These are phyloP conservation scores for Chlorokybus atmophyticus DNA, from an alignment of 139 green algal species.

Conservation along the genomic window DNA sequence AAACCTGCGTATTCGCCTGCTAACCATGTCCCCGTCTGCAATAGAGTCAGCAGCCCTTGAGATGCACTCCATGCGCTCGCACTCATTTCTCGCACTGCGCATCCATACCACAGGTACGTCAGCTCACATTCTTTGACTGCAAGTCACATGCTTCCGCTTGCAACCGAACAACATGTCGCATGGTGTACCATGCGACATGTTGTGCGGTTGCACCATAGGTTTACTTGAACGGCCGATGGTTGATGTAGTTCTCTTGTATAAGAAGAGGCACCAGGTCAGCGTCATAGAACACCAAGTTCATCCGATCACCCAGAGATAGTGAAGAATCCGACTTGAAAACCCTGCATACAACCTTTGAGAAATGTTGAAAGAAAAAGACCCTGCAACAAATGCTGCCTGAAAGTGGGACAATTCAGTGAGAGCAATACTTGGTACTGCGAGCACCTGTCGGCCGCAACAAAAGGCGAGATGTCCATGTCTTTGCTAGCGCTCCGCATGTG, in stretches of 20 bases:
- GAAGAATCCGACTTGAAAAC: no score
- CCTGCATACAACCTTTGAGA: no score
- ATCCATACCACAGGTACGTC: no score
- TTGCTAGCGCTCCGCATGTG: slow-evolving; percentile 22
- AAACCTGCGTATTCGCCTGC: slow-evolving; percentile 41
- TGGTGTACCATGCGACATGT: no score
- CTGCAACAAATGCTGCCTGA: no score
- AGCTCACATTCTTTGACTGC: no score
- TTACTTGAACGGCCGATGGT: slow-evolving; percentile 52
- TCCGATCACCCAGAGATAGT: slow-evolving; percentile 37
- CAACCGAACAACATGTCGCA: no score
- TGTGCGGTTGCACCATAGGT: no score
- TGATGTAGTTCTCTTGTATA: slow-evolving; percentile 93
- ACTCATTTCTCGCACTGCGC: not conserved
- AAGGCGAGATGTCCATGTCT: slow-evolving; percentile 78
- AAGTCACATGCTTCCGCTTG: no score
- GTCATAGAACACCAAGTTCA: slow-evolving; percentile 81
- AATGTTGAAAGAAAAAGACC: no score
- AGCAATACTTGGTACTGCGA: not conserved
- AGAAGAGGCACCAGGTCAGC: slow-evolving; percentile 80
- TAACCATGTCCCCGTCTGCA: slow-evolving; percentile 68
- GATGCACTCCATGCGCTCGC: slow-evolving; percentile 43
- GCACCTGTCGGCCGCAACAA: slow-evolving; percentile 50
- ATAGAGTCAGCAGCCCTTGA: slow-evolving; percentile 76
- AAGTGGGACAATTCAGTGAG: slow-evolving; percentile 2